A percentile compares a stretch with the other conserved stretches of the same genome.
phyloP scores from a whole-genome alignment of 768 basidiomycete genomes.

The Tulasnella sp. region DNA sequence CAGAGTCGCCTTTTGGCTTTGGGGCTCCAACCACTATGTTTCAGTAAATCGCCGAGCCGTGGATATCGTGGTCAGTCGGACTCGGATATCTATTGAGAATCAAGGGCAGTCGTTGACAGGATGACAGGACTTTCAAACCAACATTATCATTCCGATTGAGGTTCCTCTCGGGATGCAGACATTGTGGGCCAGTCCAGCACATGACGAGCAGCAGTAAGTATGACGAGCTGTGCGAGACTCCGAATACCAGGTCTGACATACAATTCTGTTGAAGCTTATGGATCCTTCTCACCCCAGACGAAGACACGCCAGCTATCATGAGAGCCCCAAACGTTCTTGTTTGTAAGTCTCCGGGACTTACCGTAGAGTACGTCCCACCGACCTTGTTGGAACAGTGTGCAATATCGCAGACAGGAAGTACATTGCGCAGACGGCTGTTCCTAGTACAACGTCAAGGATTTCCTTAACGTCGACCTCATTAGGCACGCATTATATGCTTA shows the following conservation, averaged over 20 bases:
- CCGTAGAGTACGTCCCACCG: neutral
- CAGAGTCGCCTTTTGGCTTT: slow-evolving; percentile 4
- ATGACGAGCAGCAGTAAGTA: neutral
- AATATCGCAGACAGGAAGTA: neutral
- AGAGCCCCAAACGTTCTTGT: neutral
- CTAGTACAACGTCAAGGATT: neutral
- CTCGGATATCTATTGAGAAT: neutral
- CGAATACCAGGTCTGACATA: neutral
- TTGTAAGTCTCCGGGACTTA: neutral
- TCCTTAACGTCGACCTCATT: neutral
- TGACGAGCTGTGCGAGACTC: neutral
- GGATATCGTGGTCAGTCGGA: neutral
- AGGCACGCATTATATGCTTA: neutral
- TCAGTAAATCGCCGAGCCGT: neutral
- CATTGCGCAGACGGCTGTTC: neutral
- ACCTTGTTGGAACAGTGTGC: neutral
- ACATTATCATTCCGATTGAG: neutral
- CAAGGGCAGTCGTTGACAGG: neutral
- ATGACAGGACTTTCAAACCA: neutral
- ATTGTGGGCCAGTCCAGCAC: neutral
- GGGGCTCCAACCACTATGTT: neutral
- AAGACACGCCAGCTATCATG: neutral
- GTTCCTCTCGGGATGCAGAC: neutral
- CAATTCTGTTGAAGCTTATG: neutral
- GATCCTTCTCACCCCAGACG: neutral